Base-by-base conservation (phyloP, 805 yeast species). In the Kuraishia ogatae region DNA sequence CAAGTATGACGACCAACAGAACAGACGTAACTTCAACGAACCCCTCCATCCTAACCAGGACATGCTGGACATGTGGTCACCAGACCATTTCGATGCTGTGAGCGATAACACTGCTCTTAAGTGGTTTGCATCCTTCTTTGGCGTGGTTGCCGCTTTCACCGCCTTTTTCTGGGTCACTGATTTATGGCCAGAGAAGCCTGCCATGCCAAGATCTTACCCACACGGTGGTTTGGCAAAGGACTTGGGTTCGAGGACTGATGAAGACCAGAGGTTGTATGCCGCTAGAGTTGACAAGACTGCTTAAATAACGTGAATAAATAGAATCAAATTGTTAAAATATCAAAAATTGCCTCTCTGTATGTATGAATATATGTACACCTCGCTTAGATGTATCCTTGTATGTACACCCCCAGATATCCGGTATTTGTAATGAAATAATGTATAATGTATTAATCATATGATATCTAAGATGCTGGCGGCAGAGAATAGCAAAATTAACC, bases 41-140 rank as follows among this genome's bases (percentile, higher is more conserved):
- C 88, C 90, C 28, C 68, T 88, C 60, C 84, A 83, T 66, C 81
- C 83, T 55, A 81, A 84, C 62, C 87, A 84, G 61, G 96, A 89
- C 65, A 72, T 81, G 68, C 76, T 84, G 64, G 92, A 89, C 68
- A 78, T 87, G 77, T 89, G 96, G 96, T 81, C 96, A 8, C 94
- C 96, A 13, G 96, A 89, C 64, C 79, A 83, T 64, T 82, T 76
- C 67, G 82, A 83, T 61, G 68, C 74, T 46, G 86, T 83, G 39
- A 72, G 79, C 47, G 85, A 87, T 69, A 65, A 69, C 50, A 77
- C 80, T 35, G 96, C 96, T 1, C 68, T 83, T 54, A 76, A 70
- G 61, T 81, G 81, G 67, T 79, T 83, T 59, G 71, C 71, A n/a
- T 64, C 73, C 7, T 85, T 85, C 69, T 72, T 73, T 22, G 71